Evolutionary conservation across 495 filamentous ascomycete genomes (phyloP).

Genomic region (Hypomontagnella submonticulosa): DNA sequence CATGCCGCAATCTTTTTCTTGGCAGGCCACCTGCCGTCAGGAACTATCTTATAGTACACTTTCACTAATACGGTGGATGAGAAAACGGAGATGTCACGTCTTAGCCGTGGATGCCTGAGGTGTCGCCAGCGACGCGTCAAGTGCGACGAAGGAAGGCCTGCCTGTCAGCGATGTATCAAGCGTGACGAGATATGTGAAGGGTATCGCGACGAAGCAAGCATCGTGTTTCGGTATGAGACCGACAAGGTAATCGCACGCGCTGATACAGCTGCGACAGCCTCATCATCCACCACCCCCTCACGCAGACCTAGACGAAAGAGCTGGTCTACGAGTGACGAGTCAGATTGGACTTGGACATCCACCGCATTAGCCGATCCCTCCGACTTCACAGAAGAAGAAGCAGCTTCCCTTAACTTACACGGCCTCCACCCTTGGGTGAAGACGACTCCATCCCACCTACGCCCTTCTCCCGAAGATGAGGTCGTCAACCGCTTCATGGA

Average conservation of each 20-base stretch:
- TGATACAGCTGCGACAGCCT: slow-evolving; percentile 1
- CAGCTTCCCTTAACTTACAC: slow-evolving; percentile 17
- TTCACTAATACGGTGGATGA: background rate
- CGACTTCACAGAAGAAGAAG: slow-evolving; percentile 29
- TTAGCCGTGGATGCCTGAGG: slow-evolving; percentile 42
- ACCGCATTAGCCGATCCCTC: slow-evolving; percentile 24
- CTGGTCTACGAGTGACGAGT: slow-evolving; percentile 12
- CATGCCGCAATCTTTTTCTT: no score
- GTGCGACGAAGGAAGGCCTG: slow-evolving; percentile 46
- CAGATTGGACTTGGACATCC: background rate
- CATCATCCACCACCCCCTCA: background rate
- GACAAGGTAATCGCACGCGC: slow-evolving; percentile 38
- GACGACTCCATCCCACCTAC: slow-evolving; percentile 5
- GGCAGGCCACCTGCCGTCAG: no score
- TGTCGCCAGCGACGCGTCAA: slow-evolving; percentile 46
- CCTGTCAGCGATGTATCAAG: slow-evolving; percentile 46
- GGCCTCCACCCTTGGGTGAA: slow-evolving; percentile 19
- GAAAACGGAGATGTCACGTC: slow-evolving; percentile 24
- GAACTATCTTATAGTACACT: no score
- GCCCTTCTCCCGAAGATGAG: slow-evolving; percentile 42
- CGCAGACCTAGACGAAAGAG: slow-evolving; percentile 20
- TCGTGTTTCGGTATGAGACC: slow-evolving; percentile 50
- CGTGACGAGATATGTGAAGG: slow-evolving; percentile 48
- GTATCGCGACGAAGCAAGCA: slow-evolving; percentile 46
- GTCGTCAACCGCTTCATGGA: slow-evolving; percentile 47